phyloP scores from a whole-genome alignment of 306 rosid species.

The Urtica urens region DNA sequence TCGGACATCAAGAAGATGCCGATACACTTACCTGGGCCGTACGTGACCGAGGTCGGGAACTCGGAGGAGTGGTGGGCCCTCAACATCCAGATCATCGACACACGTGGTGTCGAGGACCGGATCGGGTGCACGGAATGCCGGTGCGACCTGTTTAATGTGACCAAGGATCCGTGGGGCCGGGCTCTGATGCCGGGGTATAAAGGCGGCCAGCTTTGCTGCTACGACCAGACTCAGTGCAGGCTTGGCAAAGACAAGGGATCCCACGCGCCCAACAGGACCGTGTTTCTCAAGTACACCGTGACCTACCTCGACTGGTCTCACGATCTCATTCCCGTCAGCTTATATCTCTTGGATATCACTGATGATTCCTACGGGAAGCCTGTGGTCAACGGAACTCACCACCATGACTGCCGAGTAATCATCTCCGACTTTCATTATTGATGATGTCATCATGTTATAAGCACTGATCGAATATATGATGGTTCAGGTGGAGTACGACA shows the following conservation, averaged over 20 bases:
- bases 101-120: constrained; percentile 41
- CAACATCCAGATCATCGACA: constrained; percentile 69
- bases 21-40: constrained; percentile 49
- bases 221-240: constrained; percentile 42
- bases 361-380: constrained; percentile 29
- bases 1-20: constrained; percentile 49
- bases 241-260: constrained; percentile 35
- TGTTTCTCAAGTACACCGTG: constrained; percentile 55
- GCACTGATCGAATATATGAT: too few species aligned
- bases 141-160: constrained; percentile 58
- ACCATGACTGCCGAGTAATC: constrained; percentile 39
- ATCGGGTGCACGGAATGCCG: constrained; percentile 57
- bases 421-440: too few species aligned
- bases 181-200: constrained; percentile 27
- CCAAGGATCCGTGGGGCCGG: too few species aligned
- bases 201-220: constrained; percentile 58
- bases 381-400: too few species aligned
- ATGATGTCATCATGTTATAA: background rate
- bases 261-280: constrained; percentile 33
- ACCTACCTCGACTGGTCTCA: constrained; percentile 69
- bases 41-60: constrained; percentile 55
- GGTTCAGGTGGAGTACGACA: constrained; percentile 46
- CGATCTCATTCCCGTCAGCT: constrained; percentile 43
- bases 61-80: constrained; percentile 55
- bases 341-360: constrained; percentile 55